These are phyloP conservation scores for Hygrophila difformis DNA, from an alignment of 257 asterid species.

Conservation along the genomic window DNA sequence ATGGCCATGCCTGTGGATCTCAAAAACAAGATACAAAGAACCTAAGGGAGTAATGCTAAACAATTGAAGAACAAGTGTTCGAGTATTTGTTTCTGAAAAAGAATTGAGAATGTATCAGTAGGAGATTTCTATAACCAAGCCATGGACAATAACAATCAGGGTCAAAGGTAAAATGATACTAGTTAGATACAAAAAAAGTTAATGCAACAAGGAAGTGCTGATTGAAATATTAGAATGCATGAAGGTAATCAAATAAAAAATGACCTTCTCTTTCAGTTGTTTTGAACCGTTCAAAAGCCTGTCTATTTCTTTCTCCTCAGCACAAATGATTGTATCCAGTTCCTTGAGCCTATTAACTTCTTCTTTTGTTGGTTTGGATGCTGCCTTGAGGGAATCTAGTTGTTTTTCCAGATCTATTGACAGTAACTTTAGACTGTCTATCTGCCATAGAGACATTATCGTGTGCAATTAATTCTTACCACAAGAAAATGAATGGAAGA, in stretches of 20 bases:
- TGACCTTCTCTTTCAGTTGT: constrained; percentile 78
- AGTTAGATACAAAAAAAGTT: too few relatives aligned
- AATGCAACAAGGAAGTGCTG: background rate
- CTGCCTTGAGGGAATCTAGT: constrained; percentile 54
- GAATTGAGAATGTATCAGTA: too few relatives aligned
- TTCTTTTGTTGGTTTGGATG: constrained; percentile 57
- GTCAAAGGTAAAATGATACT: too few relatives aligned
- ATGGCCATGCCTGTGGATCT: too few relatives aligned
- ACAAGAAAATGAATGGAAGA: background rate
- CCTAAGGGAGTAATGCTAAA: too few relatives aligned
- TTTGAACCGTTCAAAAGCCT: constrained; percentile 69
- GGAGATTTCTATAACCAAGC: too few relatives aligned
- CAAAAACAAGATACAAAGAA: too few relatives aligned
- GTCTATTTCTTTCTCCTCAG: constrained; percentile 71
- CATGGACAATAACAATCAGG: too few relatives aligned
- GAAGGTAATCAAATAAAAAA: constrained; percentile 3
- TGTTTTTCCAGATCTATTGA: constrained; percentile 63
- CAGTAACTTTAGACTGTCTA: constrained; percentile 62
- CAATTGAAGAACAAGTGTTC: too few relatives aligned
- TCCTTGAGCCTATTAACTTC: constrained; percentile 63
- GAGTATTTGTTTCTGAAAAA: too few relatives aligned
- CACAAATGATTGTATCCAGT: constrained; percentile 46
- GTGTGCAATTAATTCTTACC: background rate
- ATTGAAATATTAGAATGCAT: background rate
- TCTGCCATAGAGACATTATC: constrained; percentile 29